Evolutionary conservation across 306 rosid species (phyloP), one percentile per base, ranked within the genome.

Genomic region (Medicago arabica): DNA sequence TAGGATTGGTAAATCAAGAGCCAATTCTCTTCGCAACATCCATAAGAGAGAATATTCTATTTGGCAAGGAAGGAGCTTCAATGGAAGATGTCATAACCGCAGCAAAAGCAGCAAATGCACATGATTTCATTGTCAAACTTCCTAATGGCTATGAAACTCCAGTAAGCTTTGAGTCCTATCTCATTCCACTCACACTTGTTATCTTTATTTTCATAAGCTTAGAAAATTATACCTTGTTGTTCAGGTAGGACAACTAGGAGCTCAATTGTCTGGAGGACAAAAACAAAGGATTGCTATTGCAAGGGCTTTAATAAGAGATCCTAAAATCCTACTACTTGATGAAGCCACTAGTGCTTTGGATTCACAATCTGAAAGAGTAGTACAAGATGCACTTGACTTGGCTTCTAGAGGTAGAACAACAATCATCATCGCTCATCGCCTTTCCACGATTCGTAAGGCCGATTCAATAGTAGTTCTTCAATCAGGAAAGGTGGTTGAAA

Each of bases 271-370:
- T 19, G 96, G 97, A 81, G 90, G 98, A 46, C 92, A 93, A 82
- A 93, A 89, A 81, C 98, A 93, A 74, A 89, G 98, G 82, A 88
- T 93, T 80, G 92, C 93, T 19, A 91, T 93, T 63, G 98, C 98
- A 66, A 93, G 96, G 67, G 96, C 97, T 17, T 46, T 88, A 34
- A 70, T 93, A 75, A 73, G 97, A 76, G 86, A 93, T 64, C 96
- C 96, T 1, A 89, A 80, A 86, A 89, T 91, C 61, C 85, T 93
- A 9, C 80, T 93, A 17, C 90, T 93, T 16, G 98, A 91, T 84
- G 98, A 93, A 88, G 98, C 97, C 18, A 93, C 97, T 2, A 93
- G 96, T 83, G 97, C 97, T 69, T 83, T 91, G 77, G 98, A 93
- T 86, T 86, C 93, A 76, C 86, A 81, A 9, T 91, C 98, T 47